These are phyloP conservation scores for Chenopodium berlandieri DNA, from an alignment of 148 eudicot genomes.

Conservation along the genomic window DNA sequence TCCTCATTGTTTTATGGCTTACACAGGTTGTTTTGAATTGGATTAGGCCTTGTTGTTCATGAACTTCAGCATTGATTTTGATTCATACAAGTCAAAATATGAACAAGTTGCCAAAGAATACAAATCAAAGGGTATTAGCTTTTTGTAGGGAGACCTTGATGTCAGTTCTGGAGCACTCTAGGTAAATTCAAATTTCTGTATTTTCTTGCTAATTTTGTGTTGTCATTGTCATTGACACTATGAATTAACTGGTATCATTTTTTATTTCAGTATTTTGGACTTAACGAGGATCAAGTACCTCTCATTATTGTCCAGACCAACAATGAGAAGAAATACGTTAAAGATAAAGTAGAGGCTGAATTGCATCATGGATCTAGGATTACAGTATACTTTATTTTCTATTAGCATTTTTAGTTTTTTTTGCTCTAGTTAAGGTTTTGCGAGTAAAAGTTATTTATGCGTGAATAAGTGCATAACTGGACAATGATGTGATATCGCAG, in stretches of 20 bases:
- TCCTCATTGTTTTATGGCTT: too few relatives aligned
- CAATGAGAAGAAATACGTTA: slow-evolving; percentile 79
- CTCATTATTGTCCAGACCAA: slow-evolving; percentile 66
- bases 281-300: slow-evolving; percentile 77
- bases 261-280: slow-evolving; percentile 71
- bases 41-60: slow-evolving; percentile 83
- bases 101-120: slow-evolving; percentile 69
- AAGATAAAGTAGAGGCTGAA: slow-evolving; percentile 67
- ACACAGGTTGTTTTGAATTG: too few relatives aligned
- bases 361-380: slow-evolving; percentile 78
- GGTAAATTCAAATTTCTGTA: slow-evolving; percentile 39
- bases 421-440: background rate
- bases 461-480: too few relatives aligned
- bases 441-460: background rate
- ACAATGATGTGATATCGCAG: slow-evolving; percentile 22
- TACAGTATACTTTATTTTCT: slow-evolving; percentile 45
- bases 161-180: slow-evolving; percentile 87
- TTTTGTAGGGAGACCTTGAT: slow-evolving; percentile 76
- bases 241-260: background rate
- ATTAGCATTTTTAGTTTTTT: background rate
- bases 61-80: slow-evolving; percentile 64
- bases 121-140: slow-evolving; percentile 75
- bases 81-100: slow-evolving; percentile 63
- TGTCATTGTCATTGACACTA: background rate
- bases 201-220: background rate